Base-by-base conservation (phyloP, 352 stramenopile genomes). In the Globisporangium megalacanthum region DNA sequence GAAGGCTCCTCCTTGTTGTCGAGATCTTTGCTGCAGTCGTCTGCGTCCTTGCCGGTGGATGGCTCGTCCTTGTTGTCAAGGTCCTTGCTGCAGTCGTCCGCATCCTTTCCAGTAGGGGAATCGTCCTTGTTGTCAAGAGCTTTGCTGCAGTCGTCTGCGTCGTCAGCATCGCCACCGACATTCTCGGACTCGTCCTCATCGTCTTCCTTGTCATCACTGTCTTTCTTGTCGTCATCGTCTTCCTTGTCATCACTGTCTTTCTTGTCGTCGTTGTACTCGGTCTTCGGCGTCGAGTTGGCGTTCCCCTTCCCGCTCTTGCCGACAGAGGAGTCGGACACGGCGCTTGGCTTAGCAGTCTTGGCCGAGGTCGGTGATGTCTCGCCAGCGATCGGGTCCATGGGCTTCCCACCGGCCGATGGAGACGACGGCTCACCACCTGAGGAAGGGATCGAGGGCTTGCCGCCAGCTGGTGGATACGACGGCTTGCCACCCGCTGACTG, bases 1-100 rank as follows among this genome's bases (percentile, higher is more conserved):
- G 62, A 29, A 29, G 25, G 39, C 20, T 63, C 63, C 8, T 73
- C 62, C 48, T 77, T 49, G 14, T 58, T 70, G 56, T 67, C 72
- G 1, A 65, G 36, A 4, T 49, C 52, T 29, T 57, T 57, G 52
- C 22, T 39, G 39, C 52, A 57, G 52, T 60, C 54, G 6, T 60
- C 60, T 4, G 61, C 31, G 2, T 62, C 60, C 15, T 45, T 48
- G 10, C 46, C 59, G 6, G 51, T 70, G 15, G 54, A 47, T 8
- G 46, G 29, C 0, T 51, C 49, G 8, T 17, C 49, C 29, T 56
- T 56, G 47, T 57, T 62, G 52, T 64, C 58, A 0, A 58, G 29
- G 7, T 56, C 59, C 46, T 65, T 54, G 45, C 35, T 58, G 56
- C 58, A 63, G 52, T 65, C 58, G n/a, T 61, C 60, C 5, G 59